Evolutionary conservation across 2,329 filamentous ascomycete genomes (phyloP).

Genomic region (Orbilia brochopaga): DNA sequence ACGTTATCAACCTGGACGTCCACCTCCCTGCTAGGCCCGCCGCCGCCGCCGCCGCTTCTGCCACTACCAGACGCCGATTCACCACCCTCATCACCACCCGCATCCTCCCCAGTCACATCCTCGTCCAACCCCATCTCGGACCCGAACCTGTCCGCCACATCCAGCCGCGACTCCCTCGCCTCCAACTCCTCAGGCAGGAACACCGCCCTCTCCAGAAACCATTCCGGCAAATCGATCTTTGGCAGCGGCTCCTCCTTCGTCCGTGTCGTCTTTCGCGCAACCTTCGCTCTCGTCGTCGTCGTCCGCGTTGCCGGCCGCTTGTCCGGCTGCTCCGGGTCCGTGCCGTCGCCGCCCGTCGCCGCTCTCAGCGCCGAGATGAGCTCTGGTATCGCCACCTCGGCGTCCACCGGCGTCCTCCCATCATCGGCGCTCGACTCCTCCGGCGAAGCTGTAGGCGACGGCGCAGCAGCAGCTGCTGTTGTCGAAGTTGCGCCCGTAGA

Average conservation of each 20-base stretch:
- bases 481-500: not conserved
- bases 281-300: slow-evolving; percentile 10
- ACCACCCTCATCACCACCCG: slow-evolving; percentile 31
- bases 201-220: slow-evolving; percentile 66
- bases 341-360: slow-evolving; percentile 53
- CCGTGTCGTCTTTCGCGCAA: slow-evolving; percentile 31
- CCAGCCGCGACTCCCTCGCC: slow-evolving; percentile 22
- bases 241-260: slow-evolving; percentile 47
- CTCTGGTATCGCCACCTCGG: slow-evolving; percentile 24
- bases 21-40: slow-evolving; percentile 43
- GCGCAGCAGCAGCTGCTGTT: slow-evolving; percentile 2
- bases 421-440: slow-evolving; percentile 39
- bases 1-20: slow-evolving; percentile 23
- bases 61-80: slow-evolving; percentile 27
- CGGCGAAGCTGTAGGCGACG: slow-evolving; percentile 7
- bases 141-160: slow-evolving; percentile 52
- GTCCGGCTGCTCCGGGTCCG: slow-evolving; percentile 53
- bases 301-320: slow-evolving; percentile 34
- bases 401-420: slow-evolving; percentile 5
- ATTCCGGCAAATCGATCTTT: slow-evolving; percentile 63
- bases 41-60: slow-evolving; percentile 24
- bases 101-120: slow-evolving; percentile 45
- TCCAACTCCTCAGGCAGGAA: slow-evolving; percentile 57
- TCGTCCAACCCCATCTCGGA: slow-evolving; percentile 50
- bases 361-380: slow-evolving; percentile 17